Conservation (phyloP, 2,329 filamentous ascomycete species). For the Alternaria rosae region DNA sequence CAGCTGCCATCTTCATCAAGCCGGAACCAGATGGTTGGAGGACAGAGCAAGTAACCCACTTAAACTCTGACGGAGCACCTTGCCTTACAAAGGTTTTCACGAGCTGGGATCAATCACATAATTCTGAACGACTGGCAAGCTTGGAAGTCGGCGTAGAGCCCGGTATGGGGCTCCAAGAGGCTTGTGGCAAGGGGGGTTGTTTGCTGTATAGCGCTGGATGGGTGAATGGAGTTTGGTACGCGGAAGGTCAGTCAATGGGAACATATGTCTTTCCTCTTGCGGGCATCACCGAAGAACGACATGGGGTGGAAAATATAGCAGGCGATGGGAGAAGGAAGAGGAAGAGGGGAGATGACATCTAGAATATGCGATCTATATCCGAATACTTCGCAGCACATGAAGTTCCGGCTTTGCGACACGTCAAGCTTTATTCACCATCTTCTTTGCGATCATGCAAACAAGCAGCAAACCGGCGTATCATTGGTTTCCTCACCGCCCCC, state of each 20-base stretch:
- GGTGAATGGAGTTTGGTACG: constrained; percentile 26
- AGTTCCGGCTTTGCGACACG: not conserved
- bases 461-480: not conserved
- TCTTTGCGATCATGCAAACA: not conserved
- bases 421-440: not conserved
- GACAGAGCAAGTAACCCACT: not conserved
- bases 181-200: not conserved
- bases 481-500: not conserved
- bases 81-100: constrained; percentile 13
- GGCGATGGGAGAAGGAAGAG: not conserved
- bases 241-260: constrained; percentile 5
- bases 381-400: not conserved
- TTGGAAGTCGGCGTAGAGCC: constrained; percentile 11
- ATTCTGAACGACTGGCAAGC: constrained; percentile 15
- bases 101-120: constrained; percentile 21
- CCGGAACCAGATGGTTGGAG: constrained; percentile 6
- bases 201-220: constrained; percentile 15
- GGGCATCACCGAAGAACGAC: not conserved
- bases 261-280: constrained; percentile 11
- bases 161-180: not conserved
- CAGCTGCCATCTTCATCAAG: constrained; percentile 16
- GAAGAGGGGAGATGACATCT: not conserved
- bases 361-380: not conserved
- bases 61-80: not conserved
- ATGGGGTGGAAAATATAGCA: no score